phyloP scores from a whole-genome alignment of 2,329 filamentous ascomycete species.

The Zasmidium cellare region DNA sequence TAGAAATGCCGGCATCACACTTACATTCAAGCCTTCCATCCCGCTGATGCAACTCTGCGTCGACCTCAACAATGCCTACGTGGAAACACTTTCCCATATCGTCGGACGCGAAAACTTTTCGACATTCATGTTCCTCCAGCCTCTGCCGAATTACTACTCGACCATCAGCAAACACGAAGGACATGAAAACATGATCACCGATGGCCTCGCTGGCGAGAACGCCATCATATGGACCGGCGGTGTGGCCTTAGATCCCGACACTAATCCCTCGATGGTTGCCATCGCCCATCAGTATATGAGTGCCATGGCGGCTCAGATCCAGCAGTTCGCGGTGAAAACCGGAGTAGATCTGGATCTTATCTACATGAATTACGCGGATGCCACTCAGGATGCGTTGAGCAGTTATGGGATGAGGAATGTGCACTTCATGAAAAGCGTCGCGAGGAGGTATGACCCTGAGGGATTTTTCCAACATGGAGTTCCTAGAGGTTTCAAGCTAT shows the following conservation, averaged over 20 bases:
- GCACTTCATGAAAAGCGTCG: constrained; percentile 2
- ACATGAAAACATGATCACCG: too few relatives aligned
- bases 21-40: not conserved
- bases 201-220: constrained; percentile 1
- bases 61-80: constrained; percentile 10
- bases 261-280: not conserved
- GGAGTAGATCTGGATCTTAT: too few relatives aligned
- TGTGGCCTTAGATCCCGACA: too few relatives aligned
- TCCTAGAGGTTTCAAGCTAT: too few relatives aligned
- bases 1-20: too few relatives aligned
- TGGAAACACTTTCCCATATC: too few relatives aligned
- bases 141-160: too few relatives aligned
- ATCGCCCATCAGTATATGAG: not conserved
- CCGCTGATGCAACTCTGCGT: not conserved
- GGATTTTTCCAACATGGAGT: too few relatives aligned
- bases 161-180: too few relatives aligned
- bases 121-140: not conserved
- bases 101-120: too few relatives aligned
- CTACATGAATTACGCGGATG: not conserved
- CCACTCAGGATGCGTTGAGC: constrained; percentile 8
- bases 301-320: not conserved
- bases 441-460: constrained; percentile 11
- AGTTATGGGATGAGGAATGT: constrained; percentile 9
- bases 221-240: not conserved
- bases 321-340: not conserved